A percentile compares a stretch with the other conserved stretches of the same genome.
phyloP scores from a whole-genome alignment of 1,139 yeast species.

The Magnusiomyces paraingens region DNA sequence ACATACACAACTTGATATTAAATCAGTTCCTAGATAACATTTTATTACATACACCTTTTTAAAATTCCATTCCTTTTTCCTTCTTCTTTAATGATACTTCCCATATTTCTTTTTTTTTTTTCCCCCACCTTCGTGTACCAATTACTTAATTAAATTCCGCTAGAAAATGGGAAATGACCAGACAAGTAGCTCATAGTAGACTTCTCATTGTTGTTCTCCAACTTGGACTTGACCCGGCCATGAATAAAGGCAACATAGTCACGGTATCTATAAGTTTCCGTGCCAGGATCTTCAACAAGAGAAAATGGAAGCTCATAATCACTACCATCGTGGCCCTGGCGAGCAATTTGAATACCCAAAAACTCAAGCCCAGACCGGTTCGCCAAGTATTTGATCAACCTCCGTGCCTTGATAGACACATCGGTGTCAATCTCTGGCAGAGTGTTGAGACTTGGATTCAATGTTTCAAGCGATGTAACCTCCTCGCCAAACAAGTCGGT shows the following conservation, averaged over 20 bases:
- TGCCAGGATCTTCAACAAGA: conserved; percentile 65
- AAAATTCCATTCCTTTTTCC: no score
- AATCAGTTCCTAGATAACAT: no score
- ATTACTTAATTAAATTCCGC: not conserved
- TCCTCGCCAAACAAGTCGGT: conserved; percentile 69
- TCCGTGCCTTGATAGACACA: conserved; percentile 62
- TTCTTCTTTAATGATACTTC: no score
- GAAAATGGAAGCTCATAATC: conserved; percentile 52
- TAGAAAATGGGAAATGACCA: conserved; percentile 9
- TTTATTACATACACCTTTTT: no score
- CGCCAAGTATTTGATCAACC: conserved; percentile 49
- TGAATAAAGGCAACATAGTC: conserved; percentile 32
- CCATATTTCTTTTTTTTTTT: no score
- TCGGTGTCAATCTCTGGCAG: conserved; percentile 68
- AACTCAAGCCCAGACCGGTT: conserved; percentile 39
- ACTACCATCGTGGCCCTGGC: conserved; percentile 60
- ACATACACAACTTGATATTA: no score
- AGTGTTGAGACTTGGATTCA: conserved; percentile 45
- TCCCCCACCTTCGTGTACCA: no score
- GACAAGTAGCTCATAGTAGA: conserved; percentile 14
- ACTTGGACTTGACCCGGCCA: conserved; percentile 28
- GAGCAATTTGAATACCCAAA: conserved; percentile 51
- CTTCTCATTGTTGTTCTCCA: conserved; percentile 22
- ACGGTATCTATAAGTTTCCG: conserved; percentile 26
- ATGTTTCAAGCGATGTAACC: conserved; percentile 41